These are phyloP conservation scores for Coniochaeta pulveracea DNA, from an alignment of 2,329 filamentous ascomycete genomes.

Conservation along the genomic window DNA sequence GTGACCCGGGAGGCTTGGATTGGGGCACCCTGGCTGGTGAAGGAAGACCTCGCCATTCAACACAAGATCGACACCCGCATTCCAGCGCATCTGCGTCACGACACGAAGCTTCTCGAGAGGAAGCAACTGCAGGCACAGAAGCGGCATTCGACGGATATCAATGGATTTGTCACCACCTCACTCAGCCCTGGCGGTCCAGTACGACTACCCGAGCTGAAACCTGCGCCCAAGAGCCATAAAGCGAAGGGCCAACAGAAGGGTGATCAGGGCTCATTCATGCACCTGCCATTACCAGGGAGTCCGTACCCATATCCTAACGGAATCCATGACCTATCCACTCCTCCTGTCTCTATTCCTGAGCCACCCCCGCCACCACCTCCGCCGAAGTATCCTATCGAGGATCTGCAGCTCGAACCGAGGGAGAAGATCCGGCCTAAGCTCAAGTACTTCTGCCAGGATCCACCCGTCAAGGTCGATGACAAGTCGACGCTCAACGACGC, in stretches of 20 bases:
- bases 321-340: constrained; percentile 26
- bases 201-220: constrained; percentile 62
- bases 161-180: constrained; percentile 25
- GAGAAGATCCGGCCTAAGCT: constrained; percentile 60
- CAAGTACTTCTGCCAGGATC: constrained; percentile 63
- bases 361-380: constrained; percentile 45
- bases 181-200: constrained; percentile 32
- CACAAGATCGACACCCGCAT: constrained; percentile 85
- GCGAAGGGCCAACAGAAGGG: constrained; percentile 28
- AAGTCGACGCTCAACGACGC: constrained; percentile 39
- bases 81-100: constrained; percentile 70
- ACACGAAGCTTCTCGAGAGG: constrained; percentile 66
- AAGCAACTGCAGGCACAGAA: constrained; percentile 60
- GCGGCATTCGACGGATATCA: constrained; percentile 39
- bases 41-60: constrained; percentile 67
- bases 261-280: constrained; percentile 25
- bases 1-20: constrained; percentile 88
- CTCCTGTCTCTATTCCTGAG: constrained; percentile 16
- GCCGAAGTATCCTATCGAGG: constrained; percentile 92
- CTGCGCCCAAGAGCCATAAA: constrained; percentile 60
- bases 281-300: constrained; percentile 30
- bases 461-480: constrained; percentile 36
- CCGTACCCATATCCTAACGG: constrained; percentile 33
- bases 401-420: constrained; percentile 67
- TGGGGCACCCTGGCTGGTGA: constrained; percentile 94